phyloP scores from a whole-genome alignment of 331 rosid species.

The Stylosanthes scabra region DNA sequence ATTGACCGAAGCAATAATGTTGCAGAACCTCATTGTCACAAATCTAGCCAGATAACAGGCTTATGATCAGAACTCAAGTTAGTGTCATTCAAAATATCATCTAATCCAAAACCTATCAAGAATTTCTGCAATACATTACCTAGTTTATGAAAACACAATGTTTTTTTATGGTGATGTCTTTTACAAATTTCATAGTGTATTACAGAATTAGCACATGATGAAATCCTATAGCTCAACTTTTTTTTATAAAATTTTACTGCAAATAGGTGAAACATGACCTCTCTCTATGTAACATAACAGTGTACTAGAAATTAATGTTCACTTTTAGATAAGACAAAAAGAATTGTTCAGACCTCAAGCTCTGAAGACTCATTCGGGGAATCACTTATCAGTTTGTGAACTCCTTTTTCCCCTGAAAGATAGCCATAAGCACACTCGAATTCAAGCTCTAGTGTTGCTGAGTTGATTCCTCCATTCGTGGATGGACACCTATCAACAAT shows the following conservation, averaged over 20 bases:
- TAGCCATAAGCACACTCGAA: constrained; percentile 79
- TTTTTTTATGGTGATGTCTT: too few species aligned
- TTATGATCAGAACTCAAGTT: neutral
- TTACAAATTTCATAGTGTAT: neutral
- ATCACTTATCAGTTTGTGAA: constrained; percentile 62
- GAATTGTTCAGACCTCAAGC: constrained; percentile 51
- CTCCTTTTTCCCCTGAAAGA: constrained; percentile 85
- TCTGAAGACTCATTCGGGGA: constrained; percentile 51
- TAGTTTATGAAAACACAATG: neutral
- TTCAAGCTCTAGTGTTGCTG: constrained; percentile 78
- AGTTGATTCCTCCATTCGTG: constrained; percentile 61
- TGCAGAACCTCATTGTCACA: constrained; percentile 16
- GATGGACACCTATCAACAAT: constrained; percentile 61
- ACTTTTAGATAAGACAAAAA: constrained; percentile 28
- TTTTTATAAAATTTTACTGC: neutral
- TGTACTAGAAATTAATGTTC: constrained; percentile 24
- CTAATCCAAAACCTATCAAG: constrained; percentile 1
- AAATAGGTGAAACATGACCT: neutral
- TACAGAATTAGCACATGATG: neutral
- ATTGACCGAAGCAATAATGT: constrained; percentile 8
- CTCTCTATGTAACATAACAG: neutral
- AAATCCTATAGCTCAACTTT: neutral
- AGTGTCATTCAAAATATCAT: constrained; percentile 15
- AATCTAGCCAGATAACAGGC: neutral
- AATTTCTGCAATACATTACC: neutral